These are phyloP conservation scores for Jatropha curcas DNA, from an alignment of 345 rosid genomes.

Conservation along the genomic window DNA sequence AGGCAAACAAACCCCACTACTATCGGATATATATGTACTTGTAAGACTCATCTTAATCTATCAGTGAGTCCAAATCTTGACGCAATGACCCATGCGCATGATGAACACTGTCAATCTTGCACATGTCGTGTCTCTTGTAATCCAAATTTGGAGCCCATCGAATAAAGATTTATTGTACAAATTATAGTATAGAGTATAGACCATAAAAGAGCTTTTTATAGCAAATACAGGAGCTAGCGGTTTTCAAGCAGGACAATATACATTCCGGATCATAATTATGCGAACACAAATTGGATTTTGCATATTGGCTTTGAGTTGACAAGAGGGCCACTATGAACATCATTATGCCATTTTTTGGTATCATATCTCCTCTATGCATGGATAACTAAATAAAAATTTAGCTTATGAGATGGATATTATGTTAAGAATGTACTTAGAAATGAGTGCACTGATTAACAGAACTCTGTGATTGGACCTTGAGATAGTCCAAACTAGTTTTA, in stretches of 20 bases:
- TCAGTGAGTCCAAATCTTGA: conserved; percentile 15
- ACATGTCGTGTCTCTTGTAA: conserved; percentile 40
- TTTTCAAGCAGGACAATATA: no score
- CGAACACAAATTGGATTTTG: background rate
- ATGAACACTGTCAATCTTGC: conserved; percentile 27
- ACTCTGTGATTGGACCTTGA: conserved; percentile 11
- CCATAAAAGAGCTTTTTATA: background rate
- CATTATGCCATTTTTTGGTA: conserved; percentile 16
- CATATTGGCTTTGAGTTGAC: conserved; percentile 25
- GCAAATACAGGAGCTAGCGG: background rate
- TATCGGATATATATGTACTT: background rate
- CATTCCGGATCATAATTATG: background rate
- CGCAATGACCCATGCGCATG: conserved; percentile 26
- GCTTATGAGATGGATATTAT: no score
- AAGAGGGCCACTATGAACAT: conserved; percentile 17
- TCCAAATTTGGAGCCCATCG: background rate
- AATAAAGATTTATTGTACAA: background rate
- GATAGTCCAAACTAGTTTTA: conserved; percentile 6
- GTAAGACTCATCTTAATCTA: no score
- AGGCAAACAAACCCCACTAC: conserved; percentile 13
- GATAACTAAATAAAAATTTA: no score
- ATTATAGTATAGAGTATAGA: no score
- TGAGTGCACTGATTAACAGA: conserved; percentile 13
- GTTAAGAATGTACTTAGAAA: background rate
- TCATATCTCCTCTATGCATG: conserved; percentile 14